Base-by-base conservation (phyloP, 805 yeast species). In the Teunomyces gatunensis region DNA sequence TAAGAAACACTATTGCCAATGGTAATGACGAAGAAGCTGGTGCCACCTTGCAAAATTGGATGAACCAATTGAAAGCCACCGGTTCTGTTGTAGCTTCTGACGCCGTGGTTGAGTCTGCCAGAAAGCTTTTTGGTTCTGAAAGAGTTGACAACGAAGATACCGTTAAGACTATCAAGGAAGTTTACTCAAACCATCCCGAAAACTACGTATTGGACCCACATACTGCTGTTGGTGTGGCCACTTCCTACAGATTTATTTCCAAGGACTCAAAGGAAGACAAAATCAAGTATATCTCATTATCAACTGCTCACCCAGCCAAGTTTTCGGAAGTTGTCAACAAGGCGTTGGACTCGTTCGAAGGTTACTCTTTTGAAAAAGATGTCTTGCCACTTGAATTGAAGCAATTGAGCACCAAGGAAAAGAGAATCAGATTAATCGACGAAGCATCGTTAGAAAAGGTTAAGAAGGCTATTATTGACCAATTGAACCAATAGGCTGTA, bases 231-330 rank as follows among this genome's bases (percentile, higher is more conserved):
- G 99, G 98, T 62, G 86, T 94, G 40, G 79, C 85, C 50, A 86
- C 96, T 17, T 74, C 94, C 35, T 77, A 85, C 55, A 77, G 84
- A 55, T 75, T 80, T 60, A 79, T 86, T 45, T 74, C 73, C 12
- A 61, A 68, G 44, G 81, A 78, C 52, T 77, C 73, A 39, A 62
- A 66, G 21, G 59, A 52, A 7, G 49, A 66, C 18, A 62, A 72
- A 25, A 68, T 75, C 34, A 73, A 79, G 47, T 79, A 79, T 62
- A 77, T 94, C 39, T 87, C 96, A 4, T 79, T 94, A 49, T 87
- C 97, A 9, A 94, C 99, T 42, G 99, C 99, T 6, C 99, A 94
- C 66, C 99, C 99, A 37, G 99, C 99, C 51, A 94, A 94, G 71
- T 94, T 94, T 62, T 88, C 96, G 21, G 97, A 89, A 53, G 99